Conservation (phyloP, 371 early-diverging fungal genomes). For the Zychaea mexicana region DNA sequence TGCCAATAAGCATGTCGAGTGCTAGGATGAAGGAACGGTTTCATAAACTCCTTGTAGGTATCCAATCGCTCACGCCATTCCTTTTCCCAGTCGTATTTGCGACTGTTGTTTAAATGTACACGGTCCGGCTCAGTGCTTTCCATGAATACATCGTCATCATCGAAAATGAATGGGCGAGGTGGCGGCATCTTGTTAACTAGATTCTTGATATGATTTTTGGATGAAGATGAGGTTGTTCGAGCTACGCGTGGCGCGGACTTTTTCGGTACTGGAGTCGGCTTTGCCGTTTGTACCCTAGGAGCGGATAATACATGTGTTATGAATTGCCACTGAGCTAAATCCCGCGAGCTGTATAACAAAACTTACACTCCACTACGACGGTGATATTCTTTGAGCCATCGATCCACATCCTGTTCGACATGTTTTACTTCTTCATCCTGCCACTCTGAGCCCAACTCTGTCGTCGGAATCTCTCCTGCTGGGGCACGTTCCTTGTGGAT, state of each 20-base stretch:
- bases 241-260: slow-evolving; percentile 21
- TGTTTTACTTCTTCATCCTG: slow-evolving; percentile 49
- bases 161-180: background rate
- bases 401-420: slow-evolving; percentile 51
- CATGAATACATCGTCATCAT: slow-evolving; percentile 18
- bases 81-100: slow-evolving; percentile 28
- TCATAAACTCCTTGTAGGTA: slow-evolving; percentile 29
- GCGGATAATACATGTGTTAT: too few species aligned
- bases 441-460: slow-evolving; percentile 59
- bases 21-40: slow-evolving; percentile 31
- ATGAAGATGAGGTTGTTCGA: slow-evolving; percentile 14
- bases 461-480: slow-evolving; percentile 36
- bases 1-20: slow-evolving; percentile 28
- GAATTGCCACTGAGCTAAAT: too few species aligned
- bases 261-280: slow-evolving; percentile 18
- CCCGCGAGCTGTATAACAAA: too few species aligned
- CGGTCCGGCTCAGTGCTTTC: slow-evolving; percentile 32
- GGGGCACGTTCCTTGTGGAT: slow-evolving; percentile 38
- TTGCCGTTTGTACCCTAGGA: background rate
- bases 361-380: slow-evolving; percentile 25
- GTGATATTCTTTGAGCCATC: slow-evolving; percentile 62
- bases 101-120: slow-evolving; percentile 16
- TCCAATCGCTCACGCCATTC: slow-evolving; percentile 36
- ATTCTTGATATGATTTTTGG: slow-evolving; percentile 18
- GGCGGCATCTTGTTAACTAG: slow-evolving; percentile 33